phyloP scores from a whole-genome alignment of 108 stramenopile genomes.

The Nitzschia inconspicua region DNA sequence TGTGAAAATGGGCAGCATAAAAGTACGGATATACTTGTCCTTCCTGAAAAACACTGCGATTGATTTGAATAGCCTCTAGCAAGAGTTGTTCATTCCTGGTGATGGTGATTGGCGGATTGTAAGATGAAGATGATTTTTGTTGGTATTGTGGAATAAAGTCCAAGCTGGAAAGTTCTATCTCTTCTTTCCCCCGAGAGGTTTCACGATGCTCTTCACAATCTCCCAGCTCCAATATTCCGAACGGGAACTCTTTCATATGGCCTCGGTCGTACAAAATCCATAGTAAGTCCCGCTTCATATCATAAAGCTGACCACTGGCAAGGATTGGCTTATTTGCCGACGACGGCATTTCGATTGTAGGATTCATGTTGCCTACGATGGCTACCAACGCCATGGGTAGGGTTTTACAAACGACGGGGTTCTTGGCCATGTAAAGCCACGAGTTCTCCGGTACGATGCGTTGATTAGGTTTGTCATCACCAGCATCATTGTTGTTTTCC shows the following conservation, averaged over 20 bases:
- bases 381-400: slow-evolving; percentile 46
- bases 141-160: too few relatives aligned
- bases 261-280: slow-evolving; percentile 51
- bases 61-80: slow-evolving; percentile 39
- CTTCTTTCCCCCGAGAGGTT: slow-evolving; percentile 36
- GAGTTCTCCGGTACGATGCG: slow-evolving; percentile 45
- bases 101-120: too few relatives aligned
- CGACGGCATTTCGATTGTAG: slow-evolving; percentile 36
- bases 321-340: slow-evolving; percentile 6
- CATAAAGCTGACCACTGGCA: slow-evolving; percentile 41
- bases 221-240: slow-evolving; percentile 54
- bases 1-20: slow-evolving; percentile 56
- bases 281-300: slow-evolving; percentile 53
- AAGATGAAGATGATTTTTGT: too few relatives aligned
- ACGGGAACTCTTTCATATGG: slow-evolving; percentile 41
- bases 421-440: slow-evolving; percentile 60
- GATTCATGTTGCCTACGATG: slow-evolving; percentile 54
- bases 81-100: slow-evolving; percentile 40
- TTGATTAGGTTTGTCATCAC: not conserved
- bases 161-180: slow-evolving; percentile 19
- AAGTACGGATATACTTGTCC: slow-evolving; percentile 44
- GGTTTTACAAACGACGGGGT: slow-evolving; percentile 47
- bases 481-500: slow-evolving; percentile 8
- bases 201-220: slow-evolving; percentile 60
- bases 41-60: slow-evolving; percentile 27